Conservation (phyloP, 2,329 filamentous ascomycete genomes). For the Paracorniculantispora psalliotae region DNA sequence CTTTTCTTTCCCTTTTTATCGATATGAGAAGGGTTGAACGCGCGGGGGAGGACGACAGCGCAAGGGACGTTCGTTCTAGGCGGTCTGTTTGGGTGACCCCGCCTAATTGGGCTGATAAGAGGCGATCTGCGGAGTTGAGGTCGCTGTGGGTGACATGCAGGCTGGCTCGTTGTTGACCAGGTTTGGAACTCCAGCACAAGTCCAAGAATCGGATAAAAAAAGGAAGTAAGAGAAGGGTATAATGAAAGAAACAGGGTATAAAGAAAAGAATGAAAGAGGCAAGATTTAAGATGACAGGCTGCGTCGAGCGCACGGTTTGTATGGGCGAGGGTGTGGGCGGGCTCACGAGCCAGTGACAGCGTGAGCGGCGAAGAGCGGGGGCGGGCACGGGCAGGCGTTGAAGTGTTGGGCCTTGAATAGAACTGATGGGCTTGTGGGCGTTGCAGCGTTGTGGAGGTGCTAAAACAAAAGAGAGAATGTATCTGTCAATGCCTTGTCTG, state of each 20-base stretch:
- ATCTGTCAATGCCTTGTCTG: background rate
- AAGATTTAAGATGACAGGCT: background rate
- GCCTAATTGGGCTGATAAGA: slow-evolving; percentile 10
- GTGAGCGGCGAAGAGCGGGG: slow-evolving; percentile 1
- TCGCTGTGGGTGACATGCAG: background rate
- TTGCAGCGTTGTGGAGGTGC: background rate
- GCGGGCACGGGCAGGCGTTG: background rate
- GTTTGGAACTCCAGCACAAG: no score
- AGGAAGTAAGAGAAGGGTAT: background rate
- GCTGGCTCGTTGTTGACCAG: background rate
- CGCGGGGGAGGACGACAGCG: slow-evolving; percentile 1
- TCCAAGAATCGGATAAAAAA: no score
- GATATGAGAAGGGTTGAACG: slow-evolving; percentile 1
- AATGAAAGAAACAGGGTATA: background rate
- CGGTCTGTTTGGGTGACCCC: slow-evolving; percentile 11
- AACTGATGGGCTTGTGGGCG: background rate
- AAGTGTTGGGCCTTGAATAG: background rate
- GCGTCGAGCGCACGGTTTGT: background rate
- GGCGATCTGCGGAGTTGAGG: slow-evolving; percentile 7
- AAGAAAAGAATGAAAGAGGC: background rate
- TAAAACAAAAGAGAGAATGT: background rate
- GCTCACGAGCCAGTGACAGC: slow-evolving; percentile 3
- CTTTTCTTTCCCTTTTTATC: background rate
- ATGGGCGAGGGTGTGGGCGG: background rate
- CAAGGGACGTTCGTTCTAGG: slow-evolving; percentile 12